Base-by-base conservation (phyloP, 1,284 basidiomycete genomes). In the Takashimella koratensis region DNA sequence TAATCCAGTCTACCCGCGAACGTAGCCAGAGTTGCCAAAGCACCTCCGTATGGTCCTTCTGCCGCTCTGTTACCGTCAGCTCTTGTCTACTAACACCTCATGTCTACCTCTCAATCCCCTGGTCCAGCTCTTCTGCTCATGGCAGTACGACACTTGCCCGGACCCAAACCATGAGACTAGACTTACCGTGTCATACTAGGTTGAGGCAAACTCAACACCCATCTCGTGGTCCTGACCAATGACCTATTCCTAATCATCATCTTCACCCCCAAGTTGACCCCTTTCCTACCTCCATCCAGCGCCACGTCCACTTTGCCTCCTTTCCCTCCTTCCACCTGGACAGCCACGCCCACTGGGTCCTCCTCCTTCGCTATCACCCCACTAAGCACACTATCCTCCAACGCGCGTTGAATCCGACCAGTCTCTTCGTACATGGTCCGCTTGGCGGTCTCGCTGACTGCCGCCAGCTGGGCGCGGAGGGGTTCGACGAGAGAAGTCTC, bases 371-470 rank as follows among this genome's bases (percentile, higher is more conserved):
- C 91, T 84, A 89, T 88, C 66, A 86, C 84, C 57, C 86, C 86
- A 3, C 78, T 74, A 45, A 82, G 77, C 24, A 95, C 81, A 4
- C 83, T 82, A 26, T 83, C 78, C 45, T 91, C 68, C 25, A 94
- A 76, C 44, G 84, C 82, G 58, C 75, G 74, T 64, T 84, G 83
- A 71, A 91, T 84, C 47, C 86, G 79, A 53, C 83, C 83, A 4
- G 90, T 93, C 77, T 95, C 90, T 19, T 88, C 88, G 69, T 91
- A 96, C 82, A 95, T 88, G 56, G 84, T 90, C 56, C 86, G 82
- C 66, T 86, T 76, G 20, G 79, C 79, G 68, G 88, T 88, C n/a
- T 80, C 80, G 43, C 74, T 79, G 63, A 84, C 81, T 4, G 82
- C 80, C 13, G 80, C 78, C 40, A 87, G 78, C 41, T 84, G 77